Conservation (phyloP, 164 flowering plant species). For the Tetrastigma voinierianum region DNA sequence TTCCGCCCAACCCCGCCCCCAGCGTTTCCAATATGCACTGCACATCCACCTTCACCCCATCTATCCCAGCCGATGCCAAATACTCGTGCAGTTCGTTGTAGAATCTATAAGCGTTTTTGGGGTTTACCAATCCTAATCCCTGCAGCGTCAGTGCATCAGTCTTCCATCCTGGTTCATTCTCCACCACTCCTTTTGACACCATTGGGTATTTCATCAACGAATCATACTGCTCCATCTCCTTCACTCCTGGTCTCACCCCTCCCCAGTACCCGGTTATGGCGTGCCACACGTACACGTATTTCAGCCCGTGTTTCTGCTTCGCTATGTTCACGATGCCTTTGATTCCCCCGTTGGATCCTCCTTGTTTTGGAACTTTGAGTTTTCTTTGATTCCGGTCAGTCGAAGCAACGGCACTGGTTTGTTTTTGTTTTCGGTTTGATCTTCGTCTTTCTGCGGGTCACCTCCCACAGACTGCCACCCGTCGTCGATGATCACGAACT, state of each 20-base stretch:
- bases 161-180: constrained; percentile 75
- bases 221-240: constrained; percentile 65
- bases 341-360: constrained; percentile 68
- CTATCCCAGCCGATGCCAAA: constrained; percentile 74
- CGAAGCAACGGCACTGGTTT: constrained; percentile 47
- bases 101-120: constrained; percentile 60
- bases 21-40: constrained; percentile 92
- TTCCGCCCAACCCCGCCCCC: constrained; percentile 80
- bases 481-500: constrained; percentile 93
- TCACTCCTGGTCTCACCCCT: constrained; percentile 70
- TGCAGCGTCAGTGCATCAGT: constrained; percentile 60
- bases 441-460: constrained; percentile 25
- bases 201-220: constrained; percentile 59
- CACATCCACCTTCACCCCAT: constrained; percentile 95
- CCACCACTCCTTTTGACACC: constrained; percentile 56
- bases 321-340: constrained; percentile 67
- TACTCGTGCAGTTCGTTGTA: constrained; percentile 77
- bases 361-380: constrained; percentile 64
- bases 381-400: constrained; percentile 81
- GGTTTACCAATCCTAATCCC: constrained; percentile 81
- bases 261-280: constrained; percentile 99
- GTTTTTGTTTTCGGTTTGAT: constrained; percentile 6
- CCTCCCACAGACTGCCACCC: constrained; percentile 89
- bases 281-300: constrained; percentile 93
- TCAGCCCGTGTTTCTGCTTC: constrained; percentile 73